Evolutionary conservation across 192 early-diverging fungal species (phyloP).

Genomic region (Podochytrium sp.): DNA sequence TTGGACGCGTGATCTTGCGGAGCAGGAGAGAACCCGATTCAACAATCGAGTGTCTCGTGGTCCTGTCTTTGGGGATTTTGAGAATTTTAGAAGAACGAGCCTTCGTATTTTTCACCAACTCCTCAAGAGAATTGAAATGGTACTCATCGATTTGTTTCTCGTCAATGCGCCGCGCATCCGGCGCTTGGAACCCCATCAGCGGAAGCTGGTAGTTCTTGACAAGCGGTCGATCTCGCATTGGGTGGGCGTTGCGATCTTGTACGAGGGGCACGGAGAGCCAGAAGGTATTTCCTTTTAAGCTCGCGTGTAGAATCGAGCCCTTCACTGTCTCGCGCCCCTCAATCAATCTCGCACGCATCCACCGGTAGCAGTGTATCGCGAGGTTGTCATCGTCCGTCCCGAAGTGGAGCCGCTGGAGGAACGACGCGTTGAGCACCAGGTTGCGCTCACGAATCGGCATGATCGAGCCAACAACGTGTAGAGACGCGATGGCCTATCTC

Average conservation of each 20-base stretch:
- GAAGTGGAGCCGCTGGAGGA: neutral
- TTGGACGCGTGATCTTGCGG: neutral
- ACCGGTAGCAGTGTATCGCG: neutral
- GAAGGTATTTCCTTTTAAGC: neutral
- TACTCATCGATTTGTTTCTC: neutral
- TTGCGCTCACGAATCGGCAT: neutral
- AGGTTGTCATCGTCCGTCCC: neutral
- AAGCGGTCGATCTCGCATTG: neutral
- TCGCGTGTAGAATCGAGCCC: neutral
- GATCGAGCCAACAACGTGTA: neutral
- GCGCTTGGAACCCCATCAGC: neutral
- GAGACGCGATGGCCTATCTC: neutral
- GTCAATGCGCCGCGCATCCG: neutral
- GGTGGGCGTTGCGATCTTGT: neutral
- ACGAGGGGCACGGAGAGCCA: neutral
- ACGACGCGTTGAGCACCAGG: neutral
- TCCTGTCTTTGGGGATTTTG: neutral
- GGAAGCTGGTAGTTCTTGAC: neutral
- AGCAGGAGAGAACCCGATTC: neutral
- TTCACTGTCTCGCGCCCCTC: neutral
- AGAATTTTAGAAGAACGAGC: neutral
- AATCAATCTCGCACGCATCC: neutral
- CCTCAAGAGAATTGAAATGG: neutral
- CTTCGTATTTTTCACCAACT: neutral
- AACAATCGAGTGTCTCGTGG: neutral